These are phyloP conservation scores for Coemansia sp. DNA, from an alignment of 192 early-diverging fungal species.

Conservation along the genomic window DNA sequence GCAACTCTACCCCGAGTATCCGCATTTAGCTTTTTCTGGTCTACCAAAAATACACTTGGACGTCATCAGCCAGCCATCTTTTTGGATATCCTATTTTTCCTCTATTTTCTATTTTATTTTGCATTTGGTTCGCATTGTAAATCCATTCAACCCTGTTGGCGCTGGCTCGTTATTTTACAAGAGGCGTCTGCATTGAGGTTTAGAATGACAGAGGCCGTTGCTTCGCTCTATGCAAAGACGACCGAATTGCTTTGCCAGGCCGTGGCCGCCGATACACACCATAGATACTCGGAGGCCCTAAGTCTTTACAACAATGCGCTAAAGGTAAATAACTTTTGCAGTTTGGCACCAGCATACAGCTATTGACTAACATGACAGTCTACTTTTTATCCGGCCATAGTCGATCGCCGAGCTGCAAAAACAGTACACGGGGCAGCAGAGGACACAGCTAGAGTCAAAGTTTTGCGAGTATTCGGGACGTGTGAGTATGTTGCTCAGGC, in stretches of 20 bases:
- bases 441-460: slow-evolving; percentile 23
- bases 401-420: slow-evolving; percentile 22
- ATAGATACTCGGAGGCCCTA: slow-evolving; percentile 18
- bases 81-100: neutral
- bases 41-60: neutral
- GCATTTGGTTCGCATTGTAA: slow-evolving; percentile 7
- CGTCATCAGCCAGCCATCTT: neutral
- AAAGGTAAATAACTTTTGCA: neutral
- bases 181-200: neutral
- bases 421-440: slow-evolving; percentile 4
- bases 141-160: neutral
- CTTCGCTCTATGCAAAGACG: slow-evolving; percentile 30
- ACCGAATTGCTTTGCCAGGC: slow-evolving; percentile 33
- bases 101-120: neutral
- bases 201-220: slow-evolving; percentile 21
- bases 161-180: slow-evolving; percentile 2
- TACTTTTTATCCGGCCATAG: neutral
- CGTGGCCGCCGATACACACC: slow-evolving; percentile 35
- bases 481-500: slow-evolving; percentile 19
- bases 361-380: neutral
- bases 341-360: neutral
- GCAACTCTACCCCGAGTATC: slow-evolving; percentile 1
- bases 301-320: slow-evolving; percentile 30
- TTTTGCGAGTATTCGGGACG: slow-evolving; percentile 46
- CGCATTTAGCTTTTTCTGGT: neutral